phyloP scores from a whole-genome alignment of 805 yeast genomes.

The Saccharomycopsis vini region DNA sequence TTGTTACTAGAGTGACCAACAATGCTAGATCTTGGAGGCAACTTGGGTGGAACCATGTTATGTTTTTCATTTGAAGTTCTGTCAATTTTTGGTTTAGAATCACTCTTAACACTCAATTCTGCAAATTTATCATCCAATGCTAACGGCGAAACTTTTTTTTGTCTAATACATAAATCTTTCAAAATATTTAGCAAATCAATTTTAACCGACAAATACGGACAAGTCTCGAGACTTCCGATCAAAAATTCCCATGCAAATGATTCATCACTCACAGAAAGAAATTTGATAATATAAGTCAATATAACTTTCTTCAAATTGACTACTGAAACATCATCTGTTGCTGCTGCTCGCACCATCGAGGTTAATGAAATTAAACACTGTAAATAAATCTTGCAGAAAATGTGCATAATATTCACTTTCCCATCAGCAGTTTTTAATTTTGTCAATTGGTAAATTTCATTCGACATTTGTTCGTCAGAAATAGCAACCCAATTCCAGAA shows the following conservation, averaged over 20 bases:
- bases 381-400: constrained; percentile 19
- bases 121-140: not conserved
- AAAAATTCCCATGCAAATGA: constrained; percentile 49
- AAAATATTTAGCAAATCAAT: constrained; percentile 56
- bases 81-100: too few relatives aligned
- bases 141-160: constrained; percentile 10
- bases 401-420: not conserved
- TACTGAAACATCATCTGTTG: not conserved
- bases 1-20: too few relatives aligned
- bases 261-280: constrained; percentile 53
- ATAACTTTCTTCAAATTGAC: constrained; percentile 24
- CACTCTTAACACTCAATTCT: not conserved
- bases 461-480: not conserved
- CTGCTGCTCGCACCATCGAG: not conserved
- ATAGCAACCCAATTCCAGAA: constrained; percentile 33
- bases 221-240: constrained; percentile 50
- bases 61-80: too few relatives aligned
- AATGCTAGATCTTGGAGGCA: constrained; percentile 33
- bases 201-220: constrained; percentile 57
- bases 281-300: constrained; percentile 54
- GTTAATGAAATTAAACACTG: constrained; percentile 22
- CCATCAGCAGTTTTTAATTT: not conserved
- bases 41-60: constrained; percentile 28
- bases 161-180: constrained; percentile 51
- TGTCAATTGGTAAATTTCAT: not conserved